Evolutionary conservation across 2,329 filamentous ascomycete species (phyloP).

Genomic region (Capronia americana): DNA sequence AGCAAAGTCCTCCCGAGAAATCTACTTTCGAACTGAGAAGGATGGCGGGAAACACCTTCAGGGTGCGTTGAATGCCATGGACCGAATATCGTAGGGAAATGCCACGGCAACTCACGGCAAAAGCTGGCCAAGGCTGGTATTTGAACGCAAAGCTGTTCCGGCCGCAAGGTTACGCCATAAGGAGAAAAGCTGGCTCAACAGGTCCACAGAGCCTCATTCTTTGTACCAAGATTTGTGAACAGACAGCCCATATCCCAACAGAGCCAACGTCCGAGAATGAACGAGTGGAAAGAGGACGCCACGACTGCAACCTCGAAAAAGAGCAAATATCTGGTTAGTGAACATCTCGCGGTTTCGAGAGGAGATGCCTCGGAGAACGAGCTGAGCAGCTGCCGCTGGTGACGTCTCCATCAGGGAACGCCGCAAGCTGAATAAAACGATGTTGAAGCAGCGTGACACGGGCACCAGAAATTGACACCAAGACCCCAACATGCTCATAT

Average conservation of each 20-base stretch:
- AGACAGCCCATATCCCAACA: not conserved
- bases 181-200: not conserved
- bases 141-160: not conserved
- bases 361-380: slow-evolving; percentile 8
- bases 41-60: not conserved
- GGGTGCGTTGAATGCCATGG: not conserved
- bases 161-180: slow-evolving; percentile 4
- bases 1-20: not conserved
- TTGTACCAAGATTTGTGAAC: not conserved
- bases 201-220: not conserved
- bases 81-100: not conserved
- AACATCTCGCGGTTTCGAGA: slow-evolving; percentile 17
- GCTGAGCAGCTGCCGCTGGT: not conserved
- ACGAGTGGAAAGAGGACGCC: not conserved
- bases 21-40: not conserved
- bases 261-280: not conserved
- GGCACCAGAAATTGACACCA: slow-evolving; percentile 2
- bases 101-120: not conserved
- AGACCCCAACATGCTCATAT: not conserved
- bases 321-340: slow-evolving; percentile 24
- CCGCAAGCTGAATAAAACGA: slow-evolving; percentile 10
- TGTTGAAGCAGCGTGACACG: slow-evolving; percentile 16
- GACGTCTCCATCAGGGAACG: not conserved
- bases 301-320: not conserved
- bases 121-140: not conserved